Base-by-base conservation (phyloP, 768 basidiomycete species). In the Suillus sp. region DNA sequence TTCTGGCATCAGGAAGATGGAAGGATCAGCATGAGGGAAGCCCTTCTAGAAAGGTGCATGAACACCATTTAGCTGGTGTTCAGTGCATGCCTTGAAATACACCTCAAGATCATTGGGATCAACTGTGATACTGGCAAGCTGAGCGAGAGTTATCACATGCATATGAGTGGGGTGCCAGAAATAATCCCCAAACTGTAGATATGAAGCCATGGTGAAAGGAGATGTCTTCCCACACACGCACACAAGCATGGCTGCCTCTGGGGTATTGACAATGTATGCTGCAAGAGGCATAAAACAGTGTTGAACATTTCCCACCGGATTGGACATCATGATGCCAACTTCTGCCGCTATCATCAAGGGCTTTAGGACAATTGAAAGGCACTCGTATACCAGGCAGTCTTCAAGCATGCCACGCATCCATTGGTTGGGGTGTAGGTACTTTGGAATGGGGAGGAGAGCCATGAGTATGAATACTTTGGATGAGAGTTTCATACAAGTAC, bases 121-220 rank as follows among this genome's bases (percentile, higher is more conserved):
- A 18, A 40, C 38, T 2, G 5, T 18, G 0, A 40, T 40, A 7
- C 38, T 40, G 16, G 2, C 5, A 6, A 38, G 38, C 38, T 38
- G 35, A 11, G 10, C 35, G 4, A 37, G 35, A 11, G 11, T 37
- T 11, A 37, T 37, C 1, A 16, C 14, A 5, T 7, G 7, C 1
- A 66, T 74, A 25, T 68, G 62, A 10, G 72, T 63, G 30, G 40
- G 43, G 63, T 79, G 75, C 22, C 61, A 63, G 54, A 71, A 72
- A n/a, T 62, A 11, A 55, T 78, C 73, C 1, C 74, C 74, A 64
- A 78, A 75, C 45, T 75, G 59, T 43, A 72, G 65, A 53, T 72
- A 71, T 5, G 32, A 64, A 25, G 77, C 76, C 40, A 42, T 42
- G 40, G 40, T 42, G 3, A 78, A 65, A 6, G 73, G 70, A 0